Conservation (phyloP, 2,329 filamentous ascomycete species). For the Colletotrichum gloeosporioides region DNA sequence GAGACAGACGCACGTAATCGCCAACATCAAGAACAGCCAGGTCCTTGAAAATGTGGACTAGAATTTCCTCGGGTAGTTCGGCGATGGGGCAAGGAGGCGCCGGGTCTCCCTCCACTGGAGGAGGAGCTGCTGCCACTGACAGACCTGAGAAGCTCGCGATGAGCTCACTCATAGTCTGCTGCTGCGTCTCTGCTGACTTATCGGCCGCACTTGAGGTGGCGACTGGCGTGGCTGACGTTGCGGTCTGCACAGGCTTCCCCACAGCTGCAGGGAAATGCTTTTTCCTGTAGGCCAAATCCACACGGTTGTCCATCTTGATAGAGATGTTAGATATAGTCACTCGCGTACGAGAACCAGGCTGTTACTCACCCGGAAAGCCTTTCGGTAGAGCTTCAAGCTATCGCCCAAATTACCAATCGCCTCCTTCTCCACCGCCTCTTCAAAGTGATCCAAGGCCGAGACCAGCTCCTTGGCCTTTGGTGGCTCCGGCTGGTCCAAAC, state of each 20-base stretch:
- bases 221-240: conserved; percentile 1
- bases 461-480: conserved; percentile 54
- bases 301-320: conserved; percentile 76
- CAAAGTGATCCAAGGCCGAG: conserved; percentile 91
- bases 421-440: conserved; percentile 89
- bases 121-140: conserved; percentile 70
- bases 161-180: conserved; percentile 69
- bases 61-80: conserved; percentile 80
- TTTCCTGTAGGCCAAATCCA: conserved; percentile 86
- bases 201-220: conserved; percentile 28
- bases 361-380: conserved; percentile 77
- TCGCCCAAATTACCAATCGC: conserved; percentile 85
- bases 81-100: conserved; percentile 83
- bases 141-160: conserved; percentile 77
- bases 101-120: conserved; percentile 73
- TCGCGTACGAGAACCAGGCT: neutral
- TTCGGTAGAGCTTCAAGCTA: conserved; percentile 85
- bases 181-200: conserved; percentile 24
- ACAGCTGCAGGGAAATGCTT: conserved; percentile 82
- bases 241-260: conserved; percentile 46
- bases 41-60: conserved; percentile 78
- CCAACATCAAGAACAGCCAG: conserved; percentile 78
- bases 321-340: neutral
- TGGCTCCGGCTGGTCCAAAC: conserved; percentile 19
- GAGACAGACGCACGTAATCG: conserved; percentile 75